A percentile compares a stretch with the other conserved stretches of the same genome.
These are phyloP conservation scores for Laguncularia racemosa DNA, from an alignment of 345 rosid genomes.

Conservation along the genomic window DNA sequence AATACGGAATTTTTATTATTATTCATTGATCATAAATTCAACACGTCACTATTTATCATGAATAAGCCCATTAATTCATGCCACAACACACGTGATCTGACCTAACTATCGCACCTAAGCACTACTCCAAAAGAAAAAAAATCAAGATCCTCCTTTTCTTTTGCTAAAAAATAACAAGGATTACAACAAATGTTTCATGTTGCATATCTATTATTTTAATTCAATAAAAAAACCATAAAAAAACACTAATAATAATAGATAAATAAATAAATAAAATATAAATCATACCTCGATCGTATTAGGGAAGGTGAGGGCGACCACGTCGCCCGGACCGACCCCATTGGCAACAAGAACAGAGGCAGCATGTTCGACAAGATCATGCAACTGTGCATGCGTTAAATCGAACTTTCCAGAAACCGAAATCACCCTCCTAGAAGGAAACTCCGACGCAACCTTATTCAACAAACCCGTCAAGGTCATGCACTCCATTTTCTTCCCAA, in stretches of 20 bases:
- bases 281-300: constrained; percentile 58
- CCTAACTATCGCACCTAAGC: no score
- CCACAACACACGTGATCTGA: no score
- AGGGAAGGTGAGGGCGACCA: constrained; percentile 60
- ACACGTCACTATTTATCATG: no score
- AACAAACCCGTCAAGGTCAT: constrained; percentile 37
- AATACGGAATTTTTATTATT: no score
- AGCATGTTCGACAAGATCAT: constrained; percentile 39
- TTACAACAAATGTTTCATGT: no score
- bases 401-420: constrained; percentile 38
- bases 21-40: no score
- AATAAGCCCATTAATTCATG: no score
- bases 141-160: no score
- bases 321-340: constrained; percentile 48
- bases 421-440: constrained; percentile 33
- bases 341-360: constrained; percentile 43
- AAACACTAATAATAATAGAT: not conserved
- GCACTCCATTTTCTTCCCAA: constrained; percentile 21
- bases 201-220: no score
- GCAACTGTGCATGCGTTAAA: constrained; percentile 31
- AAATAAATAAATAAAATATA: not conserved
- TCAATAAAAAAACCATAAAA: no score
- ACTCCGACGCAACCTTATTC: constrained; percentile 31
- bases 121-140: no score
- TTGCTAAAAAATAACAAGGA: no score